Evolutionary conservation across 371 early-diverging fungal species (phyloP).

Genomic region (Mucor plumbeus): DNA sequence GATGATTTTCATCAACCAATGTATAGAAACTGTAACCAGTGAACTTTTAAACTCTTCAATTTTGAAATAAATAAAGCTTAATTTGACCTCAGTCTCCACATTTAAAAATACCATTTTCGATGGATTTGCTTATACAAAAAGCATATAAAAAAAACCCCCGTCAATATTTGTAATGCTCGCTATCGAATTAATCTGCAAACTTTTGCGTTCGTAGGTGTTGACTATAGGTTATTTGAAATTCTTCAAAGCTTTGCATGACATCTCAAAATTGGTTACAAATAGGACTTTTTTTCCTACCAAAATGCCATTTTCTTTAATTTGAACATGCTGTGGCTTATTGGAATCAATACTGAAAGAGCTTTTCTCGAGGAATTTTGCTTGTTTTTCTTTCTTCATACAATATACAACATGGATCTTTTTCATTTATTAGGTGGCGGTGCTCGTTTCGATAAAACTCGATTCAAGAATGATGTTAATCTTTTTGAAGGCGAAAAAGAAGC

Average conservation of each 20-base stretch:
- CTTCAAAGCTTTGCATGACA: too few species aligned
- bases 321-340: neutral
- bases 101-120: too few species aligned
- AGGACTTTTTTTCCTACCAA: neutral
- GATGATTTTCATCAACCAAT: conserved; percentile 10
- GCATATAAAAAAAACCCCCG: too few species aligned
- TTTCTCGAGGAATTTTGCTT: neutral
- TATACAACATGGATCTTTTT: conserved; percentile 75
- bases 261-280: too few species aligned
- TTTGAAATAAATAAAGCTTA: neutral
- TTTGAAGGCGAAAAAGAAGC: conserved; percentile 60
- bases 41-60: neutral
- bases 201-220: too few species aligned
- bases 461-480: conserved; percentile 72
- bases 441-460: conserved; percentile 80
- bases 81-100: neutral
- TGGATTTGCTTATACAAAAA: too few species aligned
- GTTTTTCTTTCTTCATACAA: neutral
- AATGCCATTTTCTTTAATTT: neutral
- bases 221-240: too few species aligned
- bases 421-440: conserved; percentile 83
- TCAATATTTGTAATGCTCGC: too few species aligned
- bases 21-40: conserved; percentile 9
- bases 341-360: neutral
- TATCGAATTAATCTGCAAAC: neutral